Base-by-base conservation (phyloP, 2,329 filamentous ascomycete genomes). In the Knufia petricola region DNA sequence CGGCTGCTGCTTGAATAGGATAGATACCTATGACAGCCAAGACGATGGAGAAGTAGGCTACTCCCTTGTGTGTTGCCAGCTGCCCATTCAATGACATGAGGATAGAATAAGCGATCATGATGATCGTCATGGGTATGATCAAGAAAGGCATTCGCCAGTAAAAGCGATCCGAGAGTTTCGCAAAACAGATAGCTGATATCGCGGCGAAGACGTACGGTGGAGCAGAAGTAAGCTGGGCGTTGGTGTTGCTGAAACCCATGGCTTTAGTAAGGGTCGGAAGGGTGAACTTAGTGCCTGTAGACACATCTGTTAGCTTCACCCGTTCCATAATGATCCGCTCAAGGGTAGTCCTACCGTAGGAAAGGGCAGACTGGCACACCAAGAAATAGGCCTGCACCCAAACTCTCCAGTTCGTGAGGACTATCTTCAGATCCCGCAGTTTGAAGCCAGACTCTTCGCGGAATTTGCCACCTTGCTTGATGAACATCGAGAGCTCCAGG, bases 361-460 rank as follows among this genome's bases (percentile, higher is more conserved):
- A 50, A 23, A 51, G 44, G 7, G 49, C 54, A 2, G 50, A 49
- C 41, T 56, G 53, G 12, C 52, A 53, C 42, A 51, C 46, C 41
- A 56, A 52, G 32, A 58, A 52, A 17, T 56, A 40, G 8, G 56
- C 51, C 23, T 54, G 46, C 1, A 62, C 52, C 61, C 63, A 73
- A 28, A 73, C 66, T 54, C 74, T 70, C 69, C 69, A 73, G 49
- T 74, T 70, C 13, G 63, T 55, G 41, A 74, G 69, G 1, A 69
- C 69, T 28, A 61, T 60, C 37, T 75, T 65, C 28, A 70, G 66
- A 50, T 64, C 64, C 55, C 69, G 70, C 60, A 64, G 68, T 58
- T 69, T 65, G 28, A 57, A 53, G 20, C 56, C 60, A 21, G 32
- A 32, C 36, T 51, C 49, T 26, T 51, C 44, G 2, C 24, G 26